Evolutionary conservation across 768 basidiomycete genomes (phyloP).

Genomic region (Xanthoconium purpureum): DNA sequence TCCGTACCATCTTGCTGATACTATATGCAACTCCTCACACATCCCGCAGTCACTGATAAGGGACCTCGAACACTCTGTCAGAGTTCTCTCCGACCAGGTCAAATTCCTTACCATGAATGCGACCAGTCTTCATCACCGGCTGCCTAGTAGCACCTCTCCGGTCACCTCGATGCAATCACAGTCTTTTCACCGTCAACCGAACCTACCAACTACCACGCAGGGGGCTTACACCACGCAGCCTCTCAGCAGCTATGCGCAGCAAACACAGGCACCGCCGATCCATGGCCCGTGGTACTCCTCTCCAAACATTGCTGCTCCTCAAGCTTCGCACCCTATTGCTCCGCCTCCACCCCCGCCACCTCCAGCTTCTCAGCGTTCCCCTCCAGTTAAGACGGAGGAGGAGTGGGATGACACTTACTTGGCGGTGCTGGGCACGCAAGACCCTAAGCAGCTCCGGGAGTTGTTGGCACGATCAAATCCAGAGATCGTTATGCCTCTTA

Average conservation of each 20-base stretch:
- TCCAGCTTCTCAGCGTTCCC: conserved; percentile 45
- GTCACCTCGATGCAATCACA: conserved; percentile 35
- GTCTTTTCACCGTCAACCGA: conserved; percentile 37
- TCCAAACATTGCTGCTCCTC: conserved; percentile 69
- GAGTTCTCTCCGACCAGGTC: conserved; percentile 74
- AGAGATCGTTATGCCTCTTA: conserved; percentile 76
- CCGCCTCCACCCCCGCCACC: conserved; percentile 50
- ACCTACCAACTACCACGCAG: conserved; percentile 37
- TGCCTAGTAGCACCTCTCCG: conserved; percentile 33
- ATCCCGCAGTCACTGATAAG: conserved; percentile 61
- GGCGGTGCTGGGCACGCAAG: conserved; percentile 71
- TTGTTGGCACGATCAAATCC: conserved; percentile 72
- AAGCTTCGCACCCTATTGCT: conserved; percentile 76
- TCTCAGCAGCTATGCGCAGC: conserved; percentile 30
- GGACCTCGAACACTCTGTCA: conserved; percentile 77
- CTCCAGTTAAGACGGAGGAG: conserved; percentile 63
- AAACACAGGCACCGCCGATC: conserved; percentile 30
- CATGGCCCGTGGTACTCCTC: conserved; percentile 54
- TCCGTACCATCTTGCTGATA: conserved; percentile 30
- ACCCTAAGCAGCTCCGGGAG: conserved; percentile 69
- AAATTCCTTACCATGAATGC: conserved; percentile 70
- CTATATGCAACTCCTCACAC: conserved; percentile 5
- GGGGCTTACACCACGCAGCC: conserved; percentile 32
- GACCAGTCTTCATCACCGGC: conserved; percentile 35
- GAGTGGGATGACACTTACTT: conserved; percentile 87